A percentile compares a stretch with the other conserved stretches of the same genome.
Conservation (phyloP, 257 asterid species). For the Solanum etuberosum region DNA sequence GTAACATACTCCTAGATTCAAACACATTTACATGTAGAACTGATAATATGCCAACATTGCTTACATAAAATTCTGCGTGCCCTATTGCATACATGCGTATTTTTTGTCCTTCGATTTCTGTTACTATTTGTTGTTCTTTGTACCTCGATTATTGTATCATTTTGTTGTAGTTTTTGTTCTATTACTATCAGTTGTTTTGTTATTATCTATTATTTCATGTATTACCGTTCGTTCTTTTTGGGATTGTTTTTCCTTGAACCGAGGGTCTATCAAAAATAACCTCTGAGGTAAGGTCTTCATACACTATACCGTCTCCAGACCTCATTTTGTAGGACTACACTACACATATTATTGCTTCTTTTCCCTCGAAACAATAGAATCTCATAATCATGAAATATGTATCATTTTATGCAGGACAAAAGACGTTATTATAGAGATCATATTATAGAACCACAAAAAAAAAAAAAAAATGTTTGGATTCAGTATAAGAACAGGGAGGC, state of each 20-base stretch:
- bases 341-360: neutral
- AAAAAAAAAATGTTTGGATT: slow-evolving; percentile 27
- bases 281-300: neutral
- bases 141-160: neutral
- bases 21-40: neutral
- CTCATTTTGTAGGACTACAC: neutral
- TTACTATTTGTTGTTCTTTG: neutral
- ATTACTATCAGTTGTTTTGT: neutral
- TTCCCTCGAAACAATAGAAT: neutral
- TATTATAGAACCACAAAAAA: neutral
- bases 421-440: neutral
- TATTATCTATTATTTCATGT: neutral
- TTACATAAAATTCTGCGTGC: neutral
- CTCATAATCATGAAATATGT: neutral
- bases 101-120: neutral
- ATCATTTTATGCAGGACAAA: neutral
- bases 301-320: neutral
- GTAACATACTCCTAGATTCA: neutral
- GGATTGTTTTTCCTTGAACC: neutral
- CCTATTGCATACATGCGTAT: neutral
- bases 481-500: slow-evolving; percentile 22
- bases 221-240: neutral
- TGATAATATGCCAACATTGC: neutral
- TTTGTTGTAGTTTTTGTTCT: neutral
- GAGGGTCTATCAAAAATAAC: neutral